phyloP scores from a whole-genome alignment of 352 stramenopile species.

The Phytophthora nicotianae region DNA sequence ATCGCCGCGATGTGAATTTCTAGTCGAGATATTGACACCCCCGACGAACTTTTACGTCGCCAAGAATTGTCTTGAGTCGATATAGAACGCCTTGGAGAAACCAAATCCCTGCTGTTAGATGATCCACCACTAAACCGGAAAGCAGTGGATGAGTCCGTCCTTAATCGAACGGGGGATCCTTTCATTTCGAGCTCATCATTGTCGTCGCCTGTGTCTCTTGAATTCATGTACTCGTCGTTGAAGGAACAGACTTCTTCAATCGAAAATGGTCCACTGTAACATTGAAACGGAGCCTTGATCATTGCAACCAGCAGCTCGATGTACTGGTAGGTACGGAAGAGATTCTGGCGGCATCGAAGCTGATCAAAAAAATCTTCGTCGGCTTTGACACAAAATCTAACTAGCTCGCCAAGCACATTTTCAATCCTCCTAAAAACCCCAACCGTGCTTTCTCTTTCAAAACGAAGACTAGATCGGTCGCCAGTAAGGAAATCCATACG shows the following conservation, averaged over 20 bases:
- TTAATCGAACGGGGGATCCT: constrained; percentile 24
- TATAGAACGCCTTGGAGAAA: constrained; percentile 29
- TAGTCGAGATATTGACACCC: constrained; percentile 17
- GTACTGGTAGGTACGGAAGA: constrained; percentile 65
- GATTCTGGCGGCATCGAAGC: constrained; percentile 46
- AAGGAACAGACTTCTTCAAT: constrained; percentile 60
- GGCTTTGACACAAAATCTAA: constrained; percentile 48
- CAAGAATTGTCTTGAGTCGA: constrained; percentile 32
- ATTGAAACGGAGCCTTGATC: constrained; percentile 66
- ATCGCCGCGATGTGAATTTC: constrained; percentile 49
- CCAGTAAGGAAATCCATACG: neutral
- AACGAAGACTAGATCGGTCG: constrained; percentile 19
- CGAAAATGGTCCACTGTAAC: constrained; percentile 64
- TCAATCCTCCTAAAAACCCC: constrained; percentile 45
- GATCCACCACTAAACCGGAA: constrained; percentile 12
- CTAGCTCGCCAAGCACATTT: constrained; percentile 50
- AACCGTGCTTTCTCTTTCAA: constrained; percentile 46
- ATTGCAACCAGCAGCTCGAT: constrained; percentile 70
- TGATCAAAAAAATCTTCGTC: constrained; percentile 31
- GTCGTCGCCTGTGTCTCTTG: constrained; percentile 26
- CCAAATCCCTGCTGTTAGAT: constrained; percentile 15
- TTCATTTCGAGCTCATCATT: constrained; percentile 36
- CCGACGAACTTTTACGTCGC: constrained; percentile 33
- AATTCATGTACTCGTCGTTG: constrained; percentile 53
- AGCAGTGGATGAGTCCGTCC: constrained; percentile 12